phyloP scores from a whole-genome alignment of 345 rosid species.

The Citrus sp. region DNA sequence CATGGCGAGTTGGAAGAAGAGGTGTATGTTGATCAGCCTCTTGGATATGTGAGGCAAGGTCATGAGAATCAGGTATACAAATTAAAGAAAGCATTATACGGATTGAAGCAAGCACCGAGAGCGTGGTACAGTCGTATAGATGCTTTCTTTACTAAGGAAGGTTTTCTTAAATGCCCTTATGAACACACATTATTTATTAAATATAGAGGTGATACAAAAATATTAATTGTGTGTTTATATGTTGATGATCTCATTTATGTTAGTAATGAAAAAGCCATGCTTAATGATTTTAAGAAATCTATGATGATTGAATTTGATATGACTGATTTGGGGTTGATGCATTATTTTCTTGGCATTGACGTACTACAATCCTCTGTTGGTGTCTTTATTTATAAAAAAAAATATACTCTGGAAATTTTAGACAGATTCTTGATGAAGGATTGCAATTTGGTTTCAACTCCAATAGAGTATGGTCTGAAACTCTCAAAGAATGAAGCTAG shows the following conservation, averaged over 20 bases:
- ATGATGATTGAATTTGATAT: background rate
- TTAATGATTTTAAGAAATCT: background rate
- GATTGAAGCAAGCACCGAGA: background rate
- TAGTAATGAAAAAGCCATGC: background rate
- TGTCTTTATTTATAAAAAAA: background rate
- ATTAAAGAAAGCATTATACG: conserved; percentile 3
- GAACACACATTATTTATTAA: background rate
- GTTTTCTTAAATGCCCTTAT: background rate
- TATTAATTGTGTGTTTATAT: background rate
- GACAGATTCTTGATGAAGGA: background rate
- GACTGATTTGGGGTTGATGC: background rate
- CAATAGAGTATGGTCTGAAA: background rate
- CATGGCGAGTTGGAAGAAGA: background rate
- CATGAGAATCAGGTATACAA: background rate
- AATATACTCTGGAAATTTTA: background rate
- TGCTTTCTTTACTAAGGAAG: background rate
- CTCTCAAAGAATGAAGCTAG: background rate
- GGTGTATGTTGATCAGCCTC: background rate
- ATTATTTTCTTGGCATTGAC: conserved; percentile 4
- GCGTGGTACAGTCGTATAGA: background rate
- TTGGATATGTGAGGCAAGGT: background rate
- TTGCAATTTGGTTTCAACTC: background rate
- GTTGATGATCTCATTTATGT: background rate
- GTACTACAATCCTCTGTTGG: background rate
- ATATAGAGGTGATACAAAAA: background rate